phyloP scores from a whole-genome alignment of 441 rosid species.

The Erodium chrysanthum region DNA sequence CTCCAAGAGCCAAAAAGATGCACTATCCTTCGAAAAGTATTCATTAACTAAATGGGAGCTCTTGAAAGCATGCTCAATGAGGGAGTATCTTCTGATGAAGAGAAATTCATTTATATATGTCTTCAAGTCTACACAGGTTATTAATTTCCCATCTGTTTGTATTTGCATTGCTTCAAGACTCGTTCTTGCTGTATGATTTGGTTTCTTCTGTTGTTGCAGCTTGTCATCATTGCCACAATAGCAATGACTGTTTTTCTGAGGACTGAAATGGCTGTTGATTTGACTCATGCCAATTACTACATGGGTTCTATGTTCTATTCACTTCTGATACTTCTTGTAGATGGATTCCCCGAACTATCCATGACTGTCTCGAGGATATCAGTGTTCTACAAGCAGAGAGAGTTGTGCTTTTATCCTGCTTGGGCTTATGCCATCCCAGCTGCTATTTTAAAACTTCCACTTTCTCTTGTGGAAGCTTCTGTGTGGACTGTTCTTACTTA shows the following conservation, averaged over 20 bases:
- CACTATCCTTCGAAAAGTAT: conserved; percentile 29
- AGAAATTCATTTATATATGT: conserved; percentile 38
- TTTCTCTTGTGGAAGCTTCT: conserved; percentile 36
- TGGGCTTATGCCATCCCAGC: conserved; percentile 49
- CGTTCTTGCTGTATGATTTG: neutral
- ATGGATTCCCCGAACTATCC: conserved; percentile 35
- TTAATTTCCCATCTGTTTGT: neutral
- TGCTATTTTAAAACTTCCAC: conserved; percentile 35
- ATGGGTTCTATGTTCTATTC: conserved; percentile 41
- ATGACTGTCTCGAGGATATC: conserved; percentile 36
- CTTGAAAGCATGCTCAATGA: conserved; percentile 31
- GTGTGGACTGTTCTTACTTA: conserved; percentile 46
- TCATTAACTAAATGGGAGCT: conserved; percentile 38
- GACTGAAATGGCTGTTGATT: conserved; percentile 30
- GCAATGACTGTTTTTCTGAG: conserved; percentile 40
- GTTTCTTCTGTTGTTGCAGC: conserved; percentile 28
- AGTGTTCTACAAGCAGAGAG: conserved; percentile 40
- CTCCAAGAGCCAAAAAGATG: conserved; percentile 20
- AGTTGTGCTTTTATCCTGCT: conserved; percentile 42
- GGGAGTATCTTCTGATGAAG: conserved; percentile 48
- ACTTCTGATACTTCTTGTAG: conserved; percentile 24
- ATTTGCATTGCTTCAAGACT: too few species aligned
- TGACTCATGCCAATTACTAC: conserved; percentile 30
- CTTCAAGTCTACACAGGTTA: conserved; percentile 41
- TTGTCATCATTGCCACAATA: conserved; percentile 31